Evolutionary conservation across 169 alveolate species (phyloP).

Genomic region (Plasmodium falciparum): DNA sequence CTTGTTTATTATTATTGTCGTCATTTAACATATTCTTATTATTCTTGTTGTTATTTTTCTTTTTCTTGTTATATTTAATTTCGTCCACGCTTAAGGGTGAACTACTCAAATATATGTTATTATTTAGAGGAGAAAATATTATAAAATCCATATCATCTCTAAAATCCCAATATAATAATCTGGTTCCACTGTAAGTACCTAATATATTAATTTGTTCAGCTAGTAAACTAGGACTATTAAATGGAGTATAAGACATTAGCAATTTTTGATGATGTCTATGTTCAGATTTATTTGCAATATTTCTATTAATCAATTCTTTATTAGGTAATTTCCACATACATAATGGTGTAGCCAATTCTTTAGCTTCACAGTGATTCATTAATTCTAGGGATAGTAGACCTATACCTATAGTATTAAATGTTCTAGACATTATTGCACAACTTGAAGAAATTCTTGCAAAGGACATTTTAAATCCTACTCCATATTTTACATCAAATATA

Average conservation of each 20-base stretch:
- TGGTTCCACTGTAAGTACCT: constrained; percentile 90
- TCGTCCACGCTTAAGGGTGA: constrained; percentile 66
- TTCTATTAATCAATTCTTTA: constrained; percentile 90
- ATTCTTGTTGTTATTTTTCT: not conserved
- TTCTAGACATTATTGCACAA: constrained; percentile 91
- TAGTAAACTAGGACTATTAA: constrained; percentile 89
- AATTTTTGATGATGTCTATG: constrained; percentile 92
- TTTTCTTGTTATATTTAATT: constrained; percentile 30
- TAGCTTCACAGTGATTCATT: constrained; percentile 86
- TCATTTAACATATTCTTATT: not conserved
- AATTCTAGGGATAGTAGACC: constrained; percentile 91
- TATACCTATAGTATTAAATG: constrained; percentile 89
- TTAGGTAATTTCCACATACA: constrained; percentile 93
- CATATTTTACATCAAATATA: constrained; percentile 80
- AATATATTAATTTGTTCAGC: constrained; percentile 91
- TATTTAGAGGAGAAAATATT: constrained; percentile 80
- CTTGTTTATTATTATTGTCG: not conserved
- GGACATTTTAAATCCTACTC: constrained; percentile 92
- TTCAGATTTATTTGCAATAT: constrained; percentile 88
- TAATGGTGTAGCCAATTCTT: constrained; percentile 86
- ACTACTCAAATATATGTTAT: constrained; percentile 83
- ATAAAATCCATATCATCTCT: constrained; percentile 89
- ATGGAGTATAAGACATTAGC: constrained; percentile 91
- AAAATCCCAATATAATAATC: constrained; percentile 89
- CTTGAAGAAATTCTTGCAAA: constrained; percentile 89